These are phyloP conservation scores for Gonapodya sp. DNA, from an alignment of 192 early-diverging fungal species.

Conservation along the genomic window DNA sequence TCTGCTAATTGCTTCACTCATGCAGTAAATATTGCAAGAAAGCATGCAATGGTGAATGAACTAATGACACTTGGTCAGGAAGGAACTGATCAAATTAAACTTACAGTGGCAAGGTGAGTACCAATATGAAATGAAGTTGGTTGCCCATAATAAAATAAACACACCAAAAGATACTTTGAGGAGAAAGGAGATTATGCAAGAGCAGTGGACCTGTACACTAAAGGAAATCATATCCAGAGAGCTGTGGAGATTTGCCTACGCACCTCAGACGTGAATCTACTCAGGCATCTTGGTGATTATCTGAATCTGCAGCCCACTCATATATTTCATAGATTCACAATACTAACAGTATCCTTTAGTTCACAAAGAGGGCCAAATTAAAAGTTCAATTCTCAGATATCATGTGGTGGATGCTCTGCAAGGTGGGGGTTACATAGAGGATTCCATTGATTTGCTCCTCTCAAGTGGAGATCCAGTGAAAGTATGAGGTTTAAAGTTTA, in stretches of 20 bases:
- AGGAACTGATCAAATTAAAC: slow-evolving; percentile 26
- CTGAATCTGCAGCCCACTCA: too few species aligned
- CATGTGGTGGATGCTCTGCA: too few species aligned
- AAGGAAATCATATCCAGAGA: slow-evolving; percentile 30
- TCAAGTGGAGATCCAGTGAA: too few species aligned
- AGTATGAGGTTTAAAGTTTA: too few species aligned
- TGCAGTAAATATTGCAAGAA: slow-evolving; percentile 43
- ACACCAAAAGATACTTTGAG: slow-evolving; percentile 32
- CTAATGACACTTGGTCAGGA: slow-evolving; percentile 42
- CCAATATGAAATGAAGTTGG: not conserved
- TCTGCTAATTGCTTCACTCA: slow-evolving; percentile 34
- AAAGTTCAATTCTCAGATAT: too few species aligned
- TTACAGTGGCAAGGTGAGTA: slow-evolving; percentile 39
- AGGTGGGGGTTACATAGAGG: too few species aligned
- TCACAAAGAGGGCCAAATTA: too few species aligned
- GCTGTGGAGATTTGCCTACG: slow-evolving; percentile 40
- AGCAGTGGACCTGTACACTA: slow-evolving; percentile 36
- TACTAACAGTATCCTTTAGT: too few species aligned
- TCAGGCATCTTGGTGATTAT: slow-evolving; percentile 33
- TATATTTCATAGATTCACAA: too few species aligned
- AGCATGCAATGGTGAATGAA: slow-evolving; percentile 30
- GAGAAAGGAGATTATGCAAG: slow-evolving; percentile 18
- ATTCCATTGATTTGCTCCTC: too few species aligned
- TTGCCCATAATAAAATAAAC: not conserved
- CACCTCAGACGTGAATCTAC: slow-evolving; percentile 19